Evolutionary conservation across 176 grass and related monocot genomes (phyloP).

Genomic region (Carex pumila): DNA sequence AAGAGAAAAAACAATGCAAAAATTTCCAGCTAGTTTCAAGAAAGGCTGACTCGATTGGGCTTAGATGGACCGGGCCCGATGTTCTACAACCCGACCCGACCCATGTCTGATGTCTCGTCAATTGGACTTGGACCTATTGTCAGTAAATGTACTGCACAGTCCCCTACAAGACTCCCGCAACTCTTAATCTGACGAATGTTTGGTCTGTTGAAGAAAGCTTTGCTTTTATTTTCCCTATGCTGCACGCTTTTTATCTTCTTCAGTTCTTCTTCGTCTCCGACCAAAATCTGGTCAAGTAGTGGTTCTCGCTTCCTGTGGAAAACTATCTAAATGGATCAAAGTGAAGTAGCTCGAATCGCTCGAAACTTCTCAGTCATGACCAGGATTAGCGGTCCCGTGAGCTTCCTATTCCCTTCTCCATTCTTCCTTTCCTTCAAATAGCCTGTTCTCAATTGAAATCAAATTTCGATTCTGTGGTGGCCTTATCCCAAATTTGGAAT

Average conservation of each 20-base stretch:
- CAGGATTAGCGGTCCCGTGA: conserved; percentile 65
- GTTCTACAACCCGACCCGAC: background rate
- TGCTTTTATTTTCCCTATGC: background rate
- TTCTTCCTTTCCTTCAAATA: background rate
- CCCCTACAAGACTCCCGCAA: background rate
- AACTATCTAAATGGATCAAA: conserved; percentile 33
- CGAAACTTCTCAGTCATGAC: conserved; percentile 69
- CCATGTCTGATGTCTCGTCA: background rate
- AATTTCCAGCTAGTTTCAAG: background rate
- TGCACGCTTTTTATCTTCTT: conserved; percentile 16
- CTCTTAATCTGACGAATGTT: background rate
- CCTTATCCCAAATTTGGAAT: background rate
- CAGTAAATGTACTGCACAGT: background rate
- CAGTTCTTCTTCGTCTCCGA: background rate
- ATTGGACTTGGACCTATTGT: background rate
- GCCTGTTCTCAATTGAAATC: conserved; percentile 1
- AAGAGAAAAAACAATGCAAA: background rate
- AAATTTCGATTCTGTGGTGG: background rate
- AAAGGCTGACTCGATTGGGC: background rate
- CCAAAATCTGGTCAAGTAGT: background rate
- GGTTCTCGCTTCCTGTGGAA: background rate
- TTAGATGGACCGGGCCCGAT: background rate
- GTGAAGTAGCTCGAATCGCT: conserved; percentile 44
- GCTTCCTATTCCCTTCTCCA: conserved; percentile 12
- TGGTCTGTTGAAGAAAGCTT: background rate